These are phyloP conservation scores for Euptelea pleiosperma DNA, from an alignment of 164 flowering plant genomes.

Conservation along the genomic window DNA sequence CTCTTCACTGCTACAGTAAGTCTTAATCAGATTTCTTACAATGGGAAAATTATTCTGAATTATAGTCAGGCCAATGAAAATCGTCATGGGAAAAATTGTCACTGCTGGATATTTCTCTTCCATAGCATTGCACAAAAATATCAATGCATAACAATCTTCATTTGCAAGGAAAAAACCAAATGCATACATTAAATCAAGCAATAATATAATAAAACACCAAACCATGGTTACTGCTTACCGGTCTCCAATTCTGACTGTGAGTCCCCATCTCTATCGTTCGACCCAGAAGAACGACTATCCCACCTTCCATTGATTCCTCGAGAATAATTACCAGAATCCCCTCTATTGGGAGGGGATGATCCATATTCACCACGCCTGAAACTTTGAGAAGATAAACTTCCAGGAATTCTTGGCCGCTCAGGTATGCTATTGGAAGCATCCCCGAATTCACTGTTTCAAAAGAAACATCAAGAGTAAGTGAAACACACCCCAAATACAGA, in stretches of 20 bases:
- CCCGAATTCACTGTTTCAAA: constrained; percentile 62
- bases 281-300: constrained; percentile 73
- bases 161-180: too few relatives aligned
- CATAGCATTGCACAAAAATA: too few relatives aligned
- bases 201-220: not conserved
- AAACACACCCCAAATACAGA: too few relatives aligned
- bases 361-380: constrained; percentile 67
- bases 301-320: constrained; percentile 73
- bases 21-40: too few relatives aligned
- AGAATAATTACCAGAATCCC: constrained; percentile 50
- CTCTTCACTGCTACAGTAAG: too few relatives aligned
- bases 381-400: constrained; percentile 48
- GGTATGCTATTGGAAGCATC: constrained; percentile 39
- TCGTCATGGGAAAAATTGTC: too few relatives aligned
- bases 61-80: too few relatives aligned
- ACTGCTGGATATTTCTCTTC: too few relatives aligned
- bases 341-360: constrained; percentile 78
- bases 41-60: too few relatives aligned
- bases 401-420: constrained; percentile 55
- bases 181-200: not conserved
- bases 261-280: constrained; percentile 71
- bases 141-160: too few relatives aligned
- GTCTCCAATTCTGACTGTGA: constrained; percentile 71
- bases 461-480: constrained; percentile 5
- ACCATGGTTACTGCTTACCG: constrained; percentile 42